Evolutionary conservation across 1,284 basidiomycete species (phyloP), one percentile per base, ranked within the genome.

Genomic region (Dichomitus squalens): DNA sequence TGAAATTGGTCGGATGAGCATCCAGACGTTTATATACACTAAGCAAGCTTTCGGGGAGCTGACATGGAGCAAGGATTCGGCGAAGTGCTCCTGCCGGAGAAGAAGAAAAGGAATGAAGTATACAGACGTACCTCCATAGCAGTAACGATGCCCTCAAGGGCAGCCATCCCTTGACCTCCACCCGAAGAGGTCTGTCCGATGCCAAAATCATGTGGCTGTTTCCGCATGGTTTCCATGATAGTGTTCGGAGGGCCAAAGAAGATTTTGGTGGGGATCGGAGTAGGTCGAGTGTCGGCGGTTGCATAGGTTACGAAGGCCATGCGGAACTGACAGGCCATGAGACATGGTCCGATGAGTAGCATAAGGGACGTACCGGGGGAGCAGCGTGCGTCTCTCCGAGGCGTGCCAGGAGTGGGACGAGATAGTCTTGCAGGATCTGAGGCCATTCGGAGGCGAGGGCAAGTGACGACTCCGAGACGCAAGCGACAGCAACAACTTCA

Each of bases 61-160:
- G 23, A n/a, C n/a, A n/a, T n/a, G n/a, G n/a, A n/a, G n/a, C n/a
- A n/a, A n/a, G 40, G 21, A 7, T 16, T 16, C 2, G 0, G 25
- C 2, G 20, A 25, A 41, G 11, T 12, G 21, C 12, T 25, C 20
- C 40, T 21, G 7, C 11, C n/a, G 21, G 12, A 25, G 21, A 41
- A 16, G 7, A 18, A 49, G 16, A n/a, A 31, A 1, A 0, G 23
- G 9, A 31, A 18, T 33, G 9, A 12, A n/a, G 27, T 12, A 35
- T 16, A 23, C 5, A 12, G 43, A 58, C 75, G 52, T 64, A 90
- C 89, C 79, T 92, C 89, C 20, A 92, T 71, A 16, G 83, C 84
- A 20, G 88, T 85, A 14, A 88, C 85, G 16, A 90, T 72, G 1
- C 86, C 89, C 56, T 92, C 89, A 4, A 92, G 70, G 3, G 84